Conservation (phyloP, 768 basidiomycete species). For the Serendipita indica region DNA sequence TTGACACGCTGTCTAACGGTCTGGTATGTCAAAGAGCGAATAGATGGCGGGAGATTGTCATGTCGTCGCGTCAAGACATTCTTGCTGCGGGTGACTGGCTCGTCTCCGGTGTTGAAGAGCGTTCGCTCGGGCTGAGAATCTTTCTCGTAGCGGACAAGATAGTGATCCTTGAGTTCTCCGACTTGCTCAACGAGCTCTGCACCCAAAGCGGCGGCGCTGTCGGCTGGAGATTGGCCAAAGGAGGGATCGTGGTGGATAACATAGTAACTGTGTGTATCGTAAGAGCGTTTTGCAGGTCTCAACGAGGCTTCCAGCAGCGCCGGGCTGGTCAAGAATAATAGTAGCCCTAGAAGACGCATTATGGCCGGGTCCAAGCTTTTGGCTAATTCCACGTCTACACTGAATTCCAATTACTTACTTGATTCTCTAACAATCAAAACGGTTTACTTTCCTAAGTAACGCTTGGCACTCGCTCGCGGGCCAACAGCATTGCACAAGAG, state of each 20-base stretch:
- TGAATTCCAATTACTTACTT: too few species aligned
- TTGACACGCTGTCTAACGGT: slow-evolving; percentile 51
- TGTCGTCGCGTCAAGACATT: not conserved
- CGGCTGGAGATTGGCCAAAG: slow-evolving; percentile 38
- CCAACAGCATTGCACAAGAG: too few species aligned
- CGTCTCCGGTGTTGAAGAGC: slow-evolving; percentile 29
- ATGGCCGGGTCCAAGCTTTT: not conserved
- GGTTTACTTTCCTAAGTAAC: too few species aligned
- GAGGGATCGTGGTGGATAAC: slow-evolving; percentile 49
- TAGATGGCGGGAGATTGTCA: slow-evolving; percentile 32
- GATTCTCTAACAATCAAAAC: too few species aligned
- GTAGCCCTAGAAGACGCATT: not conserved
- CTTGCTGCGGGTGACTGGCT: slow-evolving; percentile 24
- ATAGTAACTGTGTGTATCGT: slow-evolving; percentile 58
- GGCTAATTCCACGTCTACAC: too few species aligned
- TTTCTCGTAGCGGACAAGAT: slow-evolving; percentile 58
- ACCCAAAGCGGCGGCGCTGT: slow-evolving; percentile 45
- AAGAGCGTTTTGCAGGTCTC: slow-evolving; percentile 18
- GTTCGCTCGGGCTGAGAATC: slow-evolving; percentile 14
- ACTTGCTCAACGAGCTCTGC: slow-evolving; percentile 80
- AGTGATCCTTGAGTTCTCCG: slow-evolving; percentile 68
- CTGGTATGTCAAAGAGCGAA: slow-evolving; percentile 49
- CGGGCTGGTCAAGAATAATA: not conserved
- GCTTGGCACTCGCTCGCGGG: too few species aligned
- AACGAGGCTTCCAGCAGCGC: not conserved